Percentiles rank a stretch among this genome's conserved stretches.
phyloP scores from a whole-genome alignment of 768 basidiomycete species.

The Dioszegia hungarica region DNA sequence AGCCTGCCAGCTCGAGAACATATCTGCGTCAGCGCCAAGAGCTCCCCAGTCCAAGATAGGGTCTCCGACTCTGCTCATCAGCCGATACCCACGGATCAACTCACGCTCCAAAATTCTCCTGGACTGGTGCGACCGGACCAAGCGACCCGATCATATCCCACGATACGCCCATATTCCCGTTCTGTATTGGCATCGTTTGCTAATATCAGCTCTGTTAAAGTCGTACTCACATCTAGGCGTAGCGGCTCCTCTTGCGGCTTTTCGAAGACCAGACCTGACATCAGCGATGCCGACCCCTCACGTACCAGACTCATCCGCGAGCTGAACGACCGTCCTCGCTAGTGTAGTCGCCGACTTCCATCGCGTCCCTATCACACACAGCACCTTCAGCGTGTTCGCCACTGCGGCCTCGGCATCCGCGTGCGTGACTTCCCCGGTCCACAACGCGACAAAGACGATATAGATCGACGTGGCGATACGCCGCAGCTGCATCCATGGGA shows the following conservation, averaged over 20 bases:
- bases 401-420: conserved; percentile 8
- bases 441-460: conserved; percentile 16
- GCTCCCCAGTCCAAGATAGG: neutral
- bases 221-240: no score
- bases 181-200: no score
- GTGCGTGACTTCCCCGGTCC: conserved; percentile 11
- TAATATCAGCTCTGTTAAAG: no score
- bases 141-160: no score
- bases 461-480: conserved; percentile 15
- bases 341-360: conserved; percentile 13
- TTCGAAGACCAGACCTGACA: neutral
- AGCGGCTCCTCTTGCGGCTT: neutral
- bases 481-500: conserved; percentile 25
- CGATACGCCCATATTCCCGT: no score
- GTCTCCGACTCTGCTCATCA: no score
- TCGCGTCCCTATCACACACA: conserved; percentile 11
- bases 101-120: no score
- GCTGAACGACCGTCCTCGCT: conserved; percentile 6
- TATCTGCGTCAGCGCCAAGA: neutral
- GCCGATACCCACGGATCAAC: no score
- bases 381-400: conserved; percentile 3
- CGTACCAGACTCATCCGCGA: conserved; percentile 12
- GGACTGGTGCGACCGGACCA: no score
- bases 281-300: neutral
- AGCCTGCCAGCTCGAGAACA: neutral